phyloP scores from a whole-genome alignment of 352 stramenopile species.

The Globisporangium polare region DNA sequence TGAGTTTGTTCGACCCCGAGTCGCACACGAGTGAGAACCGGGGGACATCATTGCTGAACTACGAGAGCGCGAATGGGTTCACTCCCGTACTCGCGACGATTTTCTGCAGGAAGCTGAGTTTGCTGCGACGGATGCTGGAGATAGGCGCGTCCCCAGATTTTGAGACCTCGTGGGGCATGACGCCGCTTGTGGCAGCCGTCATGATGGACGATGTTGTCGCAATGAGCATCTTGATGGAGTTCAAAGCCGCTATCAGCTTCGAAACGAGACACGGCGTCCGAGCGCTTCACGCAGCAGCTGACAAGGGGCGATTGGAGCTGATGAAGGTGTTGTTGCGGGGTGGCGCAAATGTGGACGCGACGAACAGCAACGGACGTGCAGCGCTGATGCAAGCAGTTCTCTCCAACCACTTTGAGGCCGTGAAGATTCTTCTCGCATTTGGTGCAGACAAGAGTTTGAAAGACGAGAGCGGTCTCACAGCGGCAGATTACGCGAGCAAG shows the following conservation, averaged over 20 bases:
- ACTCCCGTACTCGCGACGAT: slow-evolving; percentile 51
- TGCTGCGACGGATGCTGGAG: slow-evolving; percentile 46
- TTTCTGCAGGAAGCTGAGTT: slow-evolving; percentile 24
- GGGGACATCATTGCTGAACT: slow-evolving; percentile 23
- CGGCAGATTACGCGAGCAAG: slow-evolving; percentile 33
- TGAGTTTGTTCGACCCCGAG: slow-evolving; percentile 32
- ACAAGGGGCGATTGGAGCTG: slow-evolving; percentile 40
- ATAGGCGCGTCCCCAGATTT: slow-evolving; percentile 38
- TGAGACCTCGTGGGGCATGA: slow-evolving; percentile 43
- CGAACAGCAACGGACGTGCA: slow-evolving; percentile 18
- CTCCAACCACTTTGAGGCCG: slow-evolving; percentile 31
- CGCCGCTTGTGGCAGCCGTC: slow-evolving; percentile 42
- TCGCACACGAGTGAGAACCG: neutral
- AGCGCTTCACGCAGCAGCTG: slow-evolving; percentile 37
- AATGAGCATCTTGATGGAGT: slow-evolving; percentile 44
- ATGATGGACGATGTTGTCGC: slow-evolving; percentile 46
- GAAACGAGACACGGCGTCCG: slow-evolving; percentile 34
- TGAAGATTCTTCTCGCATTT: slow-evolving; percentile 39
- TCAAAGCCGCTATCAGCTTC: slow-evolving; percentile 28
- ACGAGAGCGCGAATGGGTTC: slow-evolving; percentile 54
- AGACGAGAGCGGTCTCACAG: slow-evolving; percentile 24
- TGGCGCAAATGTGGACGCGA: slow-evolving; percentile 35
- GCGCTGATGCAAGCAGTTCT: slow-evolving; percentile 49
- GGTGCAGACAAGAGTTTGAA: slow-evolving; percentile 23
- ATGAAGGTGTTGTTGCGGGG: slow-evolving; percentile 35